phyloP scores from a whole-genome alignment of 805 yeast genomes.

The Monosporozyma aquatica region DNA sequence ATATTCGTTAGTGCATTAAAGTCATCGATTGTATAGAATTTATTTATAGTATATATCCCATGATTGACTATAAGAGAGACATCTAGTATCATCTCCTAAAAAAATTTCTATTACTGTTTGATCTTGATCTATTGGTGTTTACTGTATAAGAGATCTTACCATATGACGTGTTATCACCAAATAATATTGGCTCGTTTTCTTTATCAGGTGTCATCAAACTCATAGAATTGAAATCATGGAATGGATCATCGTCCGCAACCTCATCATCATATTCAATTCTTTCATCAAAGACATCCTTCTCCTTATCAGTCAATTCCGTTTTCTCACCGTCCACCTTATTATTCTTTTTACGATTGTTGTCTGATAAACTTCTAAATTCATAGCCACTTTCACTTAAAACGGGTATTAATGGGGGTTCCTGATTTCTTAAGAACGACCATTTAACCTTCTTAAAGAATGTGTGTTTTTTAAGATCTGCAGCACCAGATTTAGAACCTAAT shows the following conservation, averaged over 20 bases:
- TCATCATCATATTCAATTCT: constrained; percentile 29
- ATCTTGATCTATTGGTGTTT: constrained; percentile 32
- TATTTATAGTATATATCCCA: background rate
- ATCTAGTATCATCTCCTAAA: constrained; percentile 28
- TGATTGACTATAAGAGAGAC: too few species aligned
- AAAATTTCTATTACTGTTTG: constrained; percentile 32
- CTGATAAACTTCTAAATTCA: constrained; percentile 37
- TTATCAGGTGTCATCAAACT: constrained; percentile 61
- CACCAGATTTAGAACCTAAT: constrained; percentile 87
- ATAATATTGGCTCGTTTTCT: constrained; percentile 44
- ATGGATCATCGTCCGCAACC: constrained; percentile 55
- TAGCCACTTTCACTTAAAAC: constrained; percentile 48
- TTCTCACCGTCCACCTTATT: background rate
- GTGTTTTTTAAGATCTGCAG: constrained; percentile 87
- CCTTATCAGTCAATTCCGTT: constrained; percentile 15
- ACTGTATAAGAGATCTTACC: constrained; percentile 36
- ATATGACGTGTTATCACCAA: constrained; percentile 36
- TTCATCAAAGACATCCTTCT: constrained; percentile 27
- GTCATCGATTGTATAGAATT: background rate
- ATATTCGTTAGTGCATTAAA: background rate
- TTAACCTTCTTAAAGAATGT: constrained; percentile 84
- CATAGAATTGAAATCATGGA: constrained; percentile 75
- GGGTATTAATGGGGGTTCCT: constrained; percentile 94
- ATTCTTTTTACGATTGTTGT: constrained; percentile 16
- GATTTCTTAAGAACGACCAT: constrained; percentile 92